Evolutionary conservation across 2,329 filamentous ascomycete genomes (phyloP), one percentile per base, ranked within the genome.

Genomic region (Colletotrichum filicis): DNA sequence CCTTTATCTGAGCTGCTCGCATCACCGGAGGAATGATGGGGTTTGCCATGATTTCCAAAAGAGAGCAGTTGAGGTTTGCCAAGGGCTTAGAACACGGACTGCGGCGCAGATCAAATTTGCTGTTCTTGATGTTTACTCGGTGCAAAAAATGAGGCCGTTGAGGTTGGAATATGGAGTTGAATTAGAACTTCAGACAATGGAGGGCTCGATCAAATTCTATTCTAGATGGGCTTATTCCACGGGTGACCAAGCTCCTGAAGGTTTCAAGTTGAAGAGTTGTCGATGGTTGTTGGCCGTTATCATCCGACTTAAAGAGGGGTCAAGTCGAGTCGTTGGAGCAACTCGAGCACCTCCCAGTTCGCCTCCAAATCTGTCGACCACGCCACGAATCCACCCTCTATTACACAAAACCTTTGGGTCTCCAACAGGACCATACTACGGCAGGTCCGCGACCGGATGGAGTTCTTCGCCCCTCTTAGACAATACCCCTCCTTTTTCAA

Each of bases 1-100:
- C 28, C 0, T 55, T 56, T 22, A 78, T 75, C 28, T 76, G 74
- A 1, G 76, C 77, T 60, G 76, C 77, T 32, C 74, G 75, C 77
- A 74, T 74, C 5, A 9, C 46, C 19, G 11, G 42, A 24, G 71
- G 73, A 30, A 71, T 28, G 4, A 9, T 32, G 12, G 46, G 7
- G 12, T 5, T n/a, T 28, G 22, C 1, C 70, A 70, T 73, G 3
- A 28, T 46, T n/a, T 22, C 19, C 8, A n/a, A n/a, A 49, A 19
- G 19, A 19, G 37, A 42, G 16, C 14, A 42, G 16, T 49, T 9
- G 8, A 49, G 19, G 4, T 49, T 9, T n/a, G 42, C 19, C 42
- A n/a, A 49, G 42, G 8, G 0, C 42, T 5, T 4, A 22, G 7
- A 19, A 9, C 8, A 49, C 42, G n/a, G 5, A 19, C 4, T 8